Evolutionary conservation across 176 grass and related monocot species (phyloP), one percentile per base, ranked within the genome.

Genomic region (Aegilops sharonensis): DNA sequence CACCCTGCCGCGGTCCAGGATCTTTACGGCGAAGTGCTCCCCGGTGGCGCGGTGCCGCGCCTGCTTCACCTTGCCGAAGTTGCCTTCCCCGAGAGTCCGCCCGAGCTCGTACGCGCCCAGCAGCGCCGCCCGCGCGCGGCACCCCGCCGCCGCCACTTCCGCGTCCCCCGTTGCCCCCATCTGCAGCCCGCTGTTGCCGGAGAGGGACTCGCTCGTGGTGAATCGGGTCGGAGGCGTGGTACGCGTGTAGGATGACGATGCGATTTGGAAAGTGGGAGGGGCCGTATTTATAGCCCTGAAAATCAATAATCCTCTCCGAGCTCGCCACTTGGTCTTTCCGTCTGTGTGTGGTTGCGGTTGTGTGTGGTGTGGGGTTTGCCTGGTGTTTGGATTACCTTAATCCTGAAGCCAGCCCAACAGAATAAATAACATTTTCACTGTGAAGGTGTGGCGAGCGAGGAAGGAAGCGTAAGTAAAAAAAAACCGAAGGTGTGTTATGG

Each of bases 41-140:
- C 93, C 89, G 14, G 87, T 93, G 35, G 50, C 69, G 20, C 81
- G 60, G 87, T 93, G 80, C 15, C 83, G 85, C 40, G 95, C 95
- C 73, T 89, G 81, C 89, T 90, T 98, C 15, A 98, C 95, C 89
- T 95, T 98, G 20, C 89, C 95, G 85, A 98, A 98, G 89, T 77
- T 95, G 21, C 95, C 95, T 30, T 98, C 93, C 14, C 95, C 95
- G 61, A 95, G 77, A 73, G 91, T 93, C 35, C 85, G 81, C 2
- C 95, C 93, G 4, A 98, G 64, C 89, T 93, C 87, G 83, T 98
- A 98, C 81, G 83, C 92, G 13, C 88, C 91, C 72, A 95, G 85
- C 60, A 92, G 62, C 79, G 32, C 23, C 36, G 62, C 81, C 12
- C 77, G 69, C 70, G 56, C 27, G 21, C 64, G 23, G 77, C 59